Evolutionary conservation across 2,329 filamentous ascomycete species (phyloP), one percentile per base, ranked within the genome.

Genomic region (Diaporthe sp.): DNA sequence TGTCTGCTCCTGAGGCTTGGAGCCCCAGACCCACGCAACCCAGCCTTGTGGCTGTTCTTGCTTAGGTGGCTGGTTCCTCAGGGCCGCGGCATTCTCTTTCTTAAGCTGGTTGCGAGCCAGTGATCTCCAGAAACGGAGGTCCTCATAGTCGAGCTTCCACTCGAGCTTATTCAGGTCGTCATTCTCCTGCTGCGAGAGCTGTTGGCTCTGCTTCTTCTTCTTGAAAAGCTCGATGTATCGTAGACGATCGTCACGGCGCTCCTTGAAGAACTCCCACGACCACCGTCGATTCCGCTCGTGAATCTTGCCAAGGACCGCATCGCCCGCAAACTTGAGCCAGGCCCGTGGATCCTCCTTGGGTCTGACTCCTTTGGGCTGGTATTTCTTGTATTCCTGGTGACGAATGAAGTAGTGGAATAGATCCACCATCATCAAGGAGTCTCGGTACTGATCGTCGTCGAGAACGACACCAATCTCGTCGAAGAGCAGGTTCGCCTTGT

Each of bases 401-500:
- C 96, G 93, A 79, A 98, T 94, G 83, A 98, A 99, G 84, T 98
- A 98, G 83, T 99, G 97, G 86, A 99, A 99, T 3, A 98, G 88
- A 82, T 99, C 97, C 2, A 98, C 94, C 87, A 99, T 94, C 97
- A 99, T 99, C 74, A 99, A 86, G 7, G 93, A 95, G 84, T 99
- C 97, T 40, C 97, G 94, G 82, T 99, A 99, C 82, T 99, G 97
- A 78, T 98, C 92, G 78, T 99, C 96, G 78, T 99, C 97, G 42
- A 99, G 89, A n/a, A 98, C 94, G 77, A 99, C 93, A 68, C 97
- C 97, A 74, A 99, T 96, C 81, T 99, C 97, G 81, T 99, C 96
- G 79, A 99, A 99, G 2, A 98, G 86, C 25, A 99, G 85, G 52
- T 94, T 94, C 38, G 96, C 95, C 84, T 98, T 98, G 86, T 97